phyloP scores from a whole-genome alignment of 2,329 filamentous ascomycete genomes.

The Westerdykella aurantiaca region DNA sequence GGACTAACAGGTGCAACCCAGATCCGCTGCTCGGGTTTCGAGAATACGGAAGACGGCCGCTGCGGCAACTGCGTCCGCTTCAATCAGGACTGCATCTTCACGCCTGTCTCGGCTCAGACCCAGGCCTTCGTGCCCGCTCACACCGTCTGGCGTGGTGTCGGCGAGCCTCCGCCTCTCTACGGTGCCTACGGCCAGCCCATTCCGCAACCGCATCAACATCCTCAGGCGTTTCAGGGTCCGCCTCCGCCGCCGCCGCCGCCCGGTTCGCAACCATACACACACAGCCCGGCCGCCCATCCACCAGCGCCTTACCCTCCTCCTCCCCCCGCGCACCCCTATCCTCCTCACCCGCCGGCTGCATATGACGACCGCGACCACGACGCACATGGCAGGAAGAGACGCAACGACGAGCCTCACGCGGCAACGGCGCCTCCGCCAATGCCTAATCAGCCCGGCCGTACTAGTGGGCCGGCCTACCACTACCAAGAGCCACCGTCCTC shows the following conservation, averaged over 20 bases:
- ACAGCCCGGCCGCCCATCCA: constrained; percentile 38
- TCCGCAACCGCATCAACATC: constrained; percentile 33
- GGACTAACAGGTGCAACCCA: constrained; percentile 27
- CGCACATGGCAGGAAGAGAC: constrained; percentile 42
- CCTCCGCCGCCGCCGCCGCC: constrained; percentile 18
- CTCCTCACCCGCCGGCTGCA: constrained; percentile 26
- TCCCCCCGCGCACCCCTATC: constrained; percentile 18
- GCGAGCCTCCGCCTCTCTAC: constrained; percentile 46
- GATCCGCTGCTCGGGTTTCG: constrained; percentile 73
- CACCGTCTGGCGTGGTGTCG: constrained; percentile 52
- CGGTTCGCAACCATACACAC: constrained; percentile 39
- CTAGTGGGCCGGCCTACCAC: no score
- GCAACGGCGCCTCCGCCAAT: constrained; percentile 47
- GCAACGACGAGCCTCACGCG: constrained; percentile 46
- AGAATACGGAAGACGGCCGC: constrained; percentile 63
- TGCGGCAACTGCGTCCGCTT: constrained; percentile 69
- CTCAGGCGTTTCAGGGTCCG: constrained; percentile 33
- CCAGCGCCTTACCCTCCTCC: constrained; percentile 39
- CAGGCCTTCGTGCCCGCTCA: constrained; percentile 70
- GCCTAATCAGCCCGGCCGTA: constrained; percentile 24
- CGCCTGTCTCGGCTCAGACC: constrained; percentile 66
- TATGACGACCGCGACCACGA: constrained; percentile 38
- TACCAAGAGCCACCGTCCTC: background rate
- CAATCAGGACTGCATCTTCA: constrained; percentile 72
- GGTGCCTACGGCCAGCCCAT: constrained; percentile 49